A percentile compares a stretch with the other conserved stretches of the same genome.
These are phyloP conservation scores for Beauveria sp. DNA, from an alignment of 2,329 filamentous ascomycete genomes.

Conservation along the genomic window DNA sequence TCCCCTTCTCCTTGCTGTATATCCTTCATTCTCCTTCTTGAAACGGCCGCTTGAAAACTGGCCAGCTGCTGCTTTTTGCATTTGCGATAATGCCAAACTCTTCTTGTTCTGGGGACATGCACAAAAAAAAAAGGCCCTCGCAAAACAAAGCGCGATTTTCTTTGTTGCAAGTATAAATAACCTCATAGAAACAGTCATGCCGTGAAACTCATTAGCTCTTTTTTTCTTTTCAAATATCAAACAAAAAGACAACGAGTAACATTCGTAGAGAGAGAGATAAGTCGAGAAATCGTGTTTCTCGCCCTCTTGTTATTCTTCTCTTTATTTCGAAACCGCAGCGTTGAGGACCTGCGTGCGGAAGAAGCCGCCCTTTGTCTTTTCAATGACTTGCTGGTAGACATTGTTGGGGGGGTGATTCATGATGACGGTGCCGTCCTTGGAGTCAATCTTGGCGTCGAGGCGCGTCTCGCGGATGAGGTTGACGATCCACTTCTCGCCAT, in stretches of 20 bases:
- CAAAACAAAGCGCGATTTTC: constrained; percentile 13
- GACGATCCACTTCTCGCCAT: constrained; percentile 99
- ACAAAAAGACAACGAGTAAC: background rate
- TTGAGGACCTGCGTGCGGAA: constrained; percentile 95
- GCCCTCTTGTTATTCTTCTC: background rate
- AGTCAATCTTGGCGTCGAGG: constrained; percentile 98
- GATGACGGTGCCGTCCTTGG: constrained; percentile 94
- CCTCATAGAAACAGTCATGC: background rate
- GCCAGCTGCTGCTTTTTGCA: background rate
- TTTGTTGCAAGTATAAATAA: constrained; percentile 15
- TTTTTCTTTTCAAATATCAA: background rate
- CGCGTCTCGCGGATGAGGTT: constrained; percentile 97
- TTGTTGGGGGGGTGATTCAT: constrained; percentile 99
- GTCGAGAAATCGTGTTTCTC: background rate
- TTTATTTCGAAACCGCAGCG: constrained; percentile 50
- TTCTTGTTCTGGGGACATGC: background rate
- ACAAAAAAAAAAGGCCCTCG: background rate
- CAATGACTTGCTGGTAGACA: constrained; percentile 98
- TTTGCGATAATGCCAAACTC: background rate
- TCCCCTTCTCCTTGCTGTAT: too few species aligned
- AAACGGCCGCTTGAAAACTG: too few species aligned
- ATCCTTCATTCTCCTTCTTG: too few species aligned
- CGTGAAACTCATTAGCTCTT: constrained; percentile 6
- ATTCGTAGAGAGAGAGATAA: too few species aligned
- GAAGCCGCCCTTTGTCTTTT: constrained; percentile 97